Base-by-base conservation (phyloP, 2,329 filamentous ascomycete genomes). In the Lachnellula occidentalis region DNA sequence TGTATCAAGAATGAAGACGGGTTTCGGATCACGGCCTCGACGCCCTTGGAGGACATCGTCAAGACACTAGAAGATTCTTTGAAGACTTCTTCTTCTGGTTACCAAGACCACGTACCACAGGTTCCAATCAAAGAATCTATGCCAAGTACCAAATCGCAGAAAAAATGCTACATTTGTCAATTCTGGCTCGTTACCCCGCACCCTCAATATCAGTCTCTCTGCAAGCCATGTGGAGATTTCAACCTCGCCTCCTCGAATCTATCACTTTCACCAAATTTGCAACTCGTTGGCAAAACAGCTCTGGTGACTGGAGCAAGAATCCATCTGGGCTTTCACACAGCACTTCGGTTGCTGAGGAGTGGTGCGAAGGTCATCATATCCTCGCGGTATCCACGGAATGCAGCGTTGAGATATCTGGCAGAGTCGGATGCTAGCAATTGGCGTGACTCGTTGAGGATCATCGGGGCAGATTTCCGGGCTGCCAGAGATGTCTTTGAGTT, bases 291-390 rank as follows among this genome's bases (percentile, higher is more conserved):
- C 11, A 45, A 48, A 37, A 60, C 52, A 4, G 57, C 58, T 21
- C 34, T 61, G 4, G 56, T 61, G 6, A 61, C 58, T 22, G 58
- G 57, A 31, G 54, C 51, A 19, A 27, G 58, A 49, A 49, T 57
- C 11, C 57, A 61, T 21, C 34, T 61, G 5, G 58, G 58, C 3
- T 61, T 57, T 24, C 48, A 55, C 27, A 61, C 57, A 14, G 54
- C 47, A 4, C 39, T 61, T 15, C 49, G 58, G 4, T 45, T 61
- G 8, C 39, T 61, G 8, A 39, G 56, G 39, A 57, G 55, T 17
- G 58, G 58, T n/a, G 54, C 57, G 6, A 54, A 55, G 34, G 58
- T 61, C 34, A 59, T 59, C 19, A 50, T 59, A 11, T 39, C 57
- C 0, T 53, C 56, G 31, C 46, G 58, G 19, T 61, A 61, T 22